These are phyloP conservation scores for Pilaira anomala DNA, from an alignment of 192 early-diverging fungal genomes.

Conservation along the genomic window DNA sequence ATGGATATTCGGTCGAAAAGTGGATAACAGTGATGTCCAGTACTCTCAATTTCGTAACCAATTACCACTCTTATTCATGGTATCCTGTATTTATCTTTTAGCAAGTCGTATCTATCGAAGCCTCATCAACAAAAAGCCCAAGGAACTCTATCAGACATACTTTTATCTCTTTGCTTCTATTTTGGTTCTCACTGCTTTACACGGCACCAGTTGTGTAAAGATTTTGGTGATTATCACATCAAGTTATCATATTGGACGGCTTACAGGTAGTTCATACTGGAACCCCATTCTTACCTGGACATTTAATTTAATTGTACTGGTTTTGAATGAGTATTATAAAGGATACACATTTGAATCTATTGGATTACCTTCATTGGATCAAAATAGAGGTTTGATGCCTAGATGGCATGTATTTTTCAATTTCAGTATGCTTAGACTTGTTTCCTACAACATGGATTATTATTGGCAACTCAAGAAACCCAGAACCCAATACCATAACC, in stretches of 20 bases:
- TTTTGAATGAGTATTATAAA: conserved; percentile 69
- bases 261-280: conserved; percentile 45
- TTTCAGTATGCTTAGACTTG: conserved; percentile 80
- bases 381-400: conserved; percentile 61
- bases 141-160: conserved; percentile 24
- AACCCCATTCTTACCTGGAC: conserved; percentile 75
- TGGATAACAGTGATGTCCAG: conserved; percentile 73
- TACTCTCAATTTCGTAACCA: conserved; percentile 65
- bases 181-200: conserved; percentile 60
- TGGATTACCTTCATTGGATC: conserved; percentile 47
- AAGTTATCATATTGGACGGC: conserved; percentile 66
- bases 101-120: conserved; percentile 47
- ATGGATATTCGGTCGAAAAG: conserved; percentile 64
- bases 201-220: conserved; percentile 73
- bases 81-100: conserved; percentile 44
- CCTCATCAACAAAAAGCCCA: conserved; percentile 23
- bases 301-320: conserved; percentile 75
- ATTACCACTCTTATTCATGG: conserved; percentile 45
- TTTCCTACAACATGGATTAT: conserved; percentile 93
- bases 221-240: conserved; percentile 56
- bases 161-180: conserved; percentile 61
- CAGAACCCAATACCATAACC: conserved; percentile 39
- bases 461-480: conserved; percentile 60
- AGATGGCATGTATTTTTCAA: conserved; percentile 92
- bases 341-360: conserved; percentile 59